Percentiles rank a stretch among this genome's conserved stretches.
These are phyloP conservation scores for Pecoramyces ruminantium DNA, from an alignment of 192 early-diverging fungal species.

Conservation along the genomic window DNA sequence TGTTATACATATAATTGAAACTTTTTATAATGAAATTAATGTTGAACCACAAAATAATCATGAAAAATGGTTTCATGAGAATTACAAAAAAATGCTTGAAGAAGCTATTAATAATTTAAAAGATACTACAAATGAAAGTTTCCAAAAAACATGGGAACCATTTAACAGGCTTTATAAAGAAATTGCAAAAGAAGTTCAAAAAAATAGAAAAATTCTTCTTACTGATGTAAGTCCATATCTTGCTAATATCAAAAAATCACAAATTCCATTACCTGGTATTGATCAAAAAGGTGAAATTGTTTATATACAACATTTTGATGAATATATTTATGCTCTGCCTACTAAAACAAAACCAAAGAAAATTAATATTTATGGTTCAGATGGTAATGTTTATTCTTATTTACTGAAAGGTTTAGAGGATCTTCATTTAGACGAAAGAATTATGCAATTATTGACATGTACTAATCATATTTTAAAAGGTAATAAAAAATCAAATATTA, in stretches of 20 bases:
- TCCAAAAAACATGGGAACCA: slow-evolving; percentile 31
- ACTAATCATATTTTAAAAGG: slow-evolving; percentile 38
- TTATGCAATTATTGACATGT: slow-evolving; percentile 61
- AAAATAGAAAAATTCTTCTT: slow-evolving; percentile 30
- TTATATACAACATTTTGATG: slow-evolving; percentile 2
- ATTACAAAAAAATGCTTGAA: slow-evolving; percentile 31
- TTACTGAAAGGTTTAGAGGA: slow-evolving; percentile 89
- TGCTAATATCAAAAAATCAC: slow-evolving; percentile 1
- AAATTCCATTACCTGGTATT: slow-evolving; percentile 8
- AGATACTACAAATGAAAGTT: slow-evolving; percentile 13
- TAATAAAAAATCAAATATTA: slow-evolving; percentile 20
- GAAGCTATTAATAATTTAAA: slow-evolving; percentile 25
- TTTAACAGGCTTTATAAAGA: slow-evolving; percentile 40
- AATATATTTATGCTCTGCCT: slow-evolving; percentile 28
- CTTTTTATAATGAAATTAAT: slow-evolving; percentile 19
- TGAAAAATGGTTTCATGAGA: slow-evolving; percentile 46
- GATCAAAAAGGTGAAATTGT: slow-evolving; percentile 4
- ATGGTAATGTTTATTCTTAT: slow-evolving; percentile 45
- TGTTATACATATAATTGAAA: slow-evolving; percentile 30
- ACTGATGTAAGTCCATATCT: slow-evolving; percentile 42
- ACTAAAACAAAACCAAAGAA: slow-evolving; percentile 92
- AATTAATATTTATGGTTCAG: slow-evolving; percentile 33
- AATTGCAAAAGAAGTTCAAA: slow-evolving; percentile 31
- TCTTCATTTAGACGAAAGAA: slow-evolving; percentile 77
- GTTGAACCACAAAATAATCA: slow-evolving; percentile 25